Base-by-base conservation (phyloP, 75 land plant species). In the Selaginella moellendorffii region DNA sequence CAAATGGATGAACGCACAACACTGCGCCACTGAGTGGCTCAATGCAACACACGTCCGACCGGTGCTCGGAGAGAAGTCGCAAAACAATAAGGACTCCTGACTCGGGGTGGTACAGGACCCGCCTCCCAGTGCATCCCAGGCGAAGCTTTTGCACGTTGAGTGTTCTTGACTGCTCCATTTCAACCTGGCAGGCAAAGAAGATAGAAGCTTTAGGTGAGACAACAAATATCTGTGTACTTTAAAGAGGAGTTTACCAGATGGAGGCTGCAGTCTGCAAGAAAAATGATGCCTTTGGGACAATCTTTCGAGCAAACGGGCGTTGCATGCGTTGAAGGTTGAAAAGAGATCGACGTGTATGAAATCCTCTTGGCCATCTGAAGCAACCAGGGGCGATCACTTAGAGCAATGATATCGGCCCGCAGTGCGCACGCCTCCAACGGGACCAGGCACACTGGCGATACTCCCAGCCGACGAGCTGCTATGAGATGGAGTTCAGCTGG, bases 381-480 rank as follows among this genome's bases (percentile, higher is more conserved):
- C 29, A 93, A 74, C 98, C 98, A 93, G 28, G 98, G 98, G 54
- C 98, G 80, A 66, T 93, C 96, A 82, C 98, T 82, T 9, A 93
- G 85, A 27, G 85, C 85, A 75, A 93, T 79, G 28, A 93, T 77
- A 61, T 93, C 98, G 30, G 90, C 72, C 56, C 77, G 81, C 56
- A 85, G 70, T 14, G 82, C 81, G 14, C 46, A 36, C 58, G 82
- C 80, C 53, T 70, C 71, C 25, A 93, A 63, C 30, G 98, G 84
- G 31, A 88, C 82, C 56, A 93, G 71, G 64, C 77, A 83, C 62
- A 85, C 98, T 54, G 98, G 98, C 29, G 85, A 79, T 19, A 82
- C 76, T 17, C 98, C 98, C 53, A 93, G 80, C 20, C 98, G 77
- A 1, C 98, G 85, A 2, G 79, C 81, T 26, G 96, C 96, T 74